Conservation (phyloP, 1,284 basidiomycete genomes). For the Boletus mariae region DNA sequence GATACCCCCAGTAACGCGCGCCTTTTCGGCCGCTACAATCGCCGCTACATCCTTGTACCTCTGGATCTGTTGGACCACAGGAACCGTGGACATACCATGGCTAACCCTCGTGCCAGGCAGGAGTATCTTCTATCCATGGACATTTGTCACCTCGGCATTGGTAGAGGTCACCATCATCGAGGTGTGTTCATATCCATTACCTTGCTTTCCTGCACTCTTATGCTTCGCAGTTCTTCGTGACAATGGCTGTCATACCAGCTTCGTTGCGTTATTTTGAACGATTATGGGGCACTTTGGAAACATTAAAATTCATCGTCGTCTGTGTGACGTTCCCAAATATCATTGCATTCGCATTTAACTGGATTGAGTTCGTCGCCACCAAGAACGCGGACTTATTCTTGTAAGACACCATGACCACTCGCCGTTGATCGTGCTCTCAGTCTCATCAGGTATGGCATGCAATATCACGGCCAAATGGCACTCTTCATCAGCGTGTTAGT, state of each 20-base stretch:
- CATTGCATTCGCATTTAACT: slow-evolving; percentile 80
- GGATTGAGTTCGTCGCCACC: slow-evolving; percentile 72
- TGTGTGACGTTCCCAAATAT: slow-evolving; percentile 82
- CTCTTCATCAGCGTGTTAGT: slow-evolving; percentile 90
- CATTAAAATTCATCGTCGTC: slow-evolving; percentile 80
- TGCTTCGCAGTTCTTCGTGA: slow-evolving; percentile 63
- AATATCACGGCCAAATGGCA: slow-evolving; percentile 90
- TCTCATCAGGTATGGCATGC: slow-evolving; percentile 70
- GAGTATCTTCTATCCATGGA: slow-evolving; percentile 90
- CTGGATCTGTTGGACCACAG: slow-evolving; percentile 56
- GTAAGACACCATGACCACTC: slow-evolving; percentile 46
- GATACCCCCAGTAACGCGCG: slow-evolving; percentile 77
- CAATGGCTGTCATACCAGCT: slow-evolving; percentile 77
- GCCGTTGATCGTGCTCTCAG: slow-evolving; percentile 8
- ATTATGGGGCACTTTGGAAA: slow-evolving; percentile 88
- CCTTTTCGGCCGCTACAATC: slow-evolving; percentile 69
- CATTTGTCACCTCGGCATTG: slow-evolving; percentile 81
- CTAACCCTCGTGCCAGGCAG: slow-evolving; percentile 83
- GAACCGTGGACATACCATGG: slow-evolving; percentile 58
- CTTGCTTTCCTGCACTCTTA: slow-evolving; percentile 15
- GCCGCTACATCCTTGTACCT: slow-evolving; percentile 61
- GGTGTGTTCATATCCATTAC: slow-evolving; percentile 46
- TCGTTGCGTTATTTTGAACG: slow-evolving; percentile 89
- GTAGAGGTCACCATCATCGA: slow-evolving; percentile 85
- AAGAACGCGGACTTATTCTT: slow-evolving; percentile 67